Evolutionary conservation across 148 eudicot species (phyloP).

Genomic region (Camellia granthamiana): DNA sequence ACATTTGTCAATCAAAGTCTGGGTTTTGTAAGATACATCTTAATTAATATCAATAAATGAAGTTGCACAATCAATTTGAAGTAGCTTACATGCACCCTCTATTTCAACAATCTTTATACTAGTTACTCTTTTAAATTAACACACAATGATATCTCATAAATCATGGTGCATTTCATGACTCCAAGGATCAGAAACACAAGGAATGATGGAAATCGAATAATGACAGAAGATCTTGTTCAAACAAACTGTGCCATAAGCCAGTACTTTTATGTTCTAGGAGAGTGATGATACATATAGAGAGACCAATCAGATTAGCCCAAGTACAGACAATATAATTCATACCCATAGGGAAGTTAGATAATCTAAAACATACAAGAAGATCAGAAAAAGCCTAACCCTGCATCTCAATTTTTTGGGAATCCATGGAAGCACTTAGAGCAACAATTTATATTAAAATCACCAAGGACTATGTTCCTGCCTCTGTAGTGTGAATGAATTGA

Average conservation of each 20-base stretch:
- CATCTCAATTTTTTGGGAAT: not conserved
- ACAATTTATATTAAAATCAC: not conserved
- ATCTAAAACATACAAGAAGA: not conserved
- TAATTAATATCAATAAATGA: no score
- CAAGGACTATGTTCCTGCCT: not conserved
- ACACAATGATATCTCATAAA: no score
- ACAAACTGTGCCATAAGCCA: not conserved
- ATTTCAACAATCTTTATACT: no score
- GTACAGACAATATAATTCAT: not conserved
- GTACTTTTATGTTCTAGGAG: not conserved
- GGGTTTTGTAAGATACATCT: no score
- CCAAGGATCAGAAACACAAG: no score
- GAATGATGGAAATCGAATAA: no score
- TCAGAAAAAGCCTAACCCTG: not conserved
- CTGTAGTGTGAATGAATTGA: not conserved
- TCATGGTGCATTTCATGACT: no score
- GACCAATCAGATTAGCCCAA: not conserved
- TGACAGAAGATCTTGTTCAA: no score
- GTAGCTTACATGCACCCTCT: no score
- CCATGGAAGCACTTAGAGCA: constrained; percentile 1
- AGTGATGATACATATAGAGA: not conserved
- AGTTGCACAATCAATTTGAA: no score
- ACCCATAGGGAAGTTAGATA: not conserved
- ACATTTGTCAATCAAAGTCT: no score
- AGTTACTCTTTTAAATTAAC: no score